These are phyloP conservation scores for Trichoderma hamatum DNA, from an alignment of 2,329 filamentous ascomycete genomes.

Conservation along the genomic window DNA sequence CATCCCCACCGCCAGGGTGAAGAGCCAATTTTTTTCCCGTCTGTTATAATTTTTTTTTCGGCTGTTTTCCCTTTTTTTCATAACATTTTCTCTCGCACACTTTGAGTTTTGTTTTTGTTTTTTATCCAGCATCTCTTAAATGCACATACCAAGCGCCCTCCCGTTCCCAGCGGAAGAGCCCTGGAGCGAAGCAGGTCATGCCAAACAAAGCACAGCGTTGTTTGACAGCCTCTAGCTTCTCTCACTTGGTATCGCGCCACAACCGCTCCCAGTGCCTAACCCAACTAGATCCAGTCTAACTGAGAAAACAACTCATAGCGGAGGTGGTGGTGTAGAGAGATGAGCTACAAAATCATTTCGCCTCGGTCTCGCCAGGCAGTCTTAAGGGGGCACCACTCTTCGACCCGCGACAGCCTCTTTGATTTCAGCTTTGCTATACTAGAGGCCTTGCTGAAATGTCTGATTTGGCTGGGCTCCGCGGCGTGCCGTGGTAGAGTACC, in stretches of 20 bases:
- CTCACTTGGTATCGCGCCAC: slow-evolving; percentile 30
- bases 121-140: slow-evolving; percentile 42
- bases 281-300: slow-evolving; percentile 18
- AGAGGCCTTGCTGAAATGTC: background rate
- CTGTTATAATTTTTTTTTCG: slow-evolving; percentile 10
- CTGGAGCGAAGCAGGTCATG: slow-evolving; percentile 29
- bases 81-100: slow-evolving; percentile 31
- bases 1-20: slow-evolving; percentile 39
- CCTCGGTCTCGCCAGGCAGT: slow-evolving; percentile 3
- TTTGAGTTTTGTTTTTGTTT: slow-evolving; percentile 22
- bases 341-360: slow-evolving; percentile 31
- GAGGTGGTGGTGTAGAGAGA: slow-evolving; percentile 32
- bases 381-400: background rate
- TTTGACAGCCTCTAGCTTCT: slow-evolving; percentile 12
- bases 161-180: slow-evolving; percentile 28
- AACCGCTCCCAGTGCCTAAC: slow-evolving; percentile 27
- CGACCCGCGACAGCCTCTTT: background rate
- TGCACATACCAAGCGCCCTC: slow-evolving; percentile 30
- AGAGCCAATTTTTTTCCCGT: slow-evolving; percentile 29
- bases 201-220: slow-evolving; percentile 32
- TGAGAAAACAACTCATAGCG: background rate
- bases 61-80: slow-evolving; percentile 8
- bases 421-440: background rate
- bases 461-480: background rate
- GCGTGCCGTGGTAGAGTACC: background rate